Evolutionary conservation across 345 rosid species (phyloP).

Genomic region (Bruguiera sexangula): DNA sequence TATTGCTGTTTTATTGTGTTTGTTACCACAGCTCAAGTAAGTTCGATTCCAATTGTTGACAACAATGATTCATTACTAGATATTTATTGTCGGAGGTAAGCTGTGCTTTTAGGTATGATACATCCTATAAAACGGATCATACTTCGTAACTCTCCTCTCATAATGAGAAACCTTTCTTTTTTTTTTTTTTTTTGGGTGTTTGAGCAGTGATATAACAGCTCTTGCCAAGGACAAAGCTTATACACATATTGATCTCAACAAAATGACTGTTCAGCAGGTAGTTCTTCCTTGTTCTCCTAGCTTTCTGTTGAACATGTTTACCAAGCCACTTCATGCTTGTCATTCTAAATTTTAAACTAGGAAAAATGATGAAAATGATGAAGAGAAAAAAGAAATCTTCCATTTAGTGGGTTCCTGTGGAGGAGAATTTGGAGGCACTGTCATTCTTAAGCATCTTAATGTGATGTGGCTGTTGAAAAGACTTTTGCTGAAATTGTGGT

Average conservation of each 20-base stretch:
- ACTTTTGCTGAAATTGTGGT: too few relatives aligned
- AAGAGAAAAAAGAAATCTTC: neutral
- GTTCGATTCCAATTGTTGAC: conserved; percentile 33
- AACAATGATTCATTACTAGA: conserved; percentile 30
- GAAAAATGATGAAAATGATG: neutral
- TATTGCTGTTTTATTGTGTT: neutral
- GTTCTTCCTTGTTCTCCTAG: neutral
- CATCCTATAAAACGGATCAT: neutral
- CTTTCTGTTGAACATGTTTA: neutral
- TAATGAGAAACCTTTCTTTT: neutral
- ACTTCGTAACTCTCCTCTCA: neutral
- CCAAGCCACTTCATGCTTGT: neutral
- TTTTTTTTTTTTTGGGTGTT: neutral
- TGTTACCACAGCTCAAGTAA: conserved; percentile 28
- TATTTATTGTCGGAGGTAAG: conserved; percentile 33
- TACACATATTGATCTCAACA: conserved; percentile 29
- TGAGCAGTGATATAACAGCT: conserved; percentile 35
- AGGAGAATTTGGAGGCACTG: too few relatives aligned
- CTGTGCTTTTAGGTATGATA: neutral
- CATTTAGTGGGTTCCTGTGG: neutral
- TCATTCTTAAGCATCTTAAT: too few relatives aligned
- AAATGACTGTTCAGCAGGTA: conserved; percentile 35
- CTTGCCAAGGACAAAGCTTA: conserved; percentile 31
- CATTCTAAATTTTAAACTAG: neutral
- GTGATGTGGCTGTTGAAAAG: too few relatives aligned